Conservation (phyloP, 805 yeast genomes). For the Saccharomyces paradoxus region DNA sequence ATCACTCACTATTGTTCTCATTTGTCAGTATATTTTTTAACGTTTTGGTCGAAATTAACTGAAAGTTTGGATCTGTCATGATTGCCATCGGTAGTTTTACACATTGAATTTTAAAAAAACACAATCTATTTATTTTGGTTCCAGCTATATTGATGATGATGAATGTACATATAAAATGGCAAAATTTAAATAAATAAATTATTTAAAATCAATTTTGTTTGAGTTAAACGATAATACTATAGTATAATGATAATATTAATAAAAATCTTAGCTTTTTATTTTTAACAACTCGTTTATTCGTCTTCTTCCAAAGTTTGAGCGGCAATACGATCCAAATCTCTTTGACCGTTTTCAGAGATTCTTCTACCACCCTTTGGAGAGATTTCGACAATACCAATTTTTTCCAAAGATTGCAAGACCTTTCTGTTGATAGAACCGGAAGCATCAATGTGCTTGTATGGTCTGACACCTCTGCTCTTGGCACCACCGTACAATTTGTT, state of each 20-base stretch:
- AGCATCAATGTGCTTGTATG: conserved; percentile 97
- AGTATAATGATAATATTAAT: conserved; percentile 7
- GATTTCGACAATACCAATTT: conserved; percentile 93
- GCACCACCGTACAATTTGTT: conserved; percentile 99
- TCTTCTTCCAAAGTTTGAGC: conserved; percentile 95
- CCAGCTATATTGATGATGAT: background rate
- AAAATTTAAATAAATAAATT: conserved; percentile 1
- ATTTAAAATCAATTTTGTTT: background rate
- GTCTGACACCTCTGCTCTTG: conserved; percentile 97
- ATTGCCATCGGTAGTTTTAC: background rate
- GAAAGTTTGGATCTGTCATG: too few relatives aligned
- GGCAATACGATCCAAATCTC: conserved; percentile 99
- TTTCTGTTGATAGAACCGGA: conserved; percentile 99
- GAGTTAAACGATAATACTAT: conserved; percentile 1
- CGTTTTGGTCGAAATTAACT: background rate
- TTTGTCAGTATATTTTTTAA: background rate
- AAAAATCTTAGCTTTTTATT: conserved; percentile 5
- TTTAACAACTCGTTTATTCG: conserved; percentile 36
- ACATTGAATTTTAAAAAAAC: background rate
- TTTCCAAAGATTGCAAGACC: conserved; percentile 95
- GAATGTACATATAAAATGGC: conserved; percentile 13
- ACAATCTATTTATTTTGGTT: background rate
- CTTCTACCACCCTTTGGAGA: conserved; percentile 99
- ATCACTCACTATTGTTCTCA: background rate
- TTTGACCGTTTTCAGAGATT: conserved; percentile 98